Evolutionary conservation across 768 basidiomycete genomes (phyloP).

Genomic region (Xerocomus spinulosus): DNA sequence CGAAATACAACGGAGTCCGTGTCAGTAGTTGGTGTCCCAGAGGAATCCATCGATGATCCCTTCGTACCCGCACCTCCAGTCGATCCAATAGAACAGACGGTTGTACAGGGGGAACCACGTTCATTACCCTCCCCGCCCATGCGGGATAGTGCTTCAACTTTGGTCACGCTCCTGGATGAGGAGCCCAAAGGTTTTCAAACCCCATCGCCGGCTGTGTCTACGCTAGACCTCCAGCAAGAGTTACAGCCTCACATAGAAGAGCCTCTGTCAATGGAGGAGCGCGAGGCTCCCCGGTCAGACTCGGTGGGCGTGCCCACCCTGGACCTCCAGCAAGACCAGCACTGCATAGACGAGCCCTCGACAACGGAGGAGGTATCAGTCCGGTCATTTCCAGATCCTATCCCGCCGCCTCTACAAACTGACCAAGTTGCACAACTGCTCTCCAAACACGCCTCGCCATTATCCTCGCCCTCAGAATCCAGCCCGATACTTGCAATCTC

Average conservation of each 20-base stretch:
- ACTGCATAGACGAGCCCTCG: neutral
- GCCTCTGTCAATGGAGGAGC: neutral
- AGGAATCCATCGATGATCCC: conserved; percentile 11
- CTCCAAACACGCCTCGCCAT: neutral
- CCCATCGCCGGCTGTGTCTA: conserved; percentile 18
- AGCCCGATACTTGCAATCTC: neutral
- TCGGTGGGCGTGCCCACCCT: conserved; percentile 15
- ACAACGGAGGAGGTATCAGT: neutral
- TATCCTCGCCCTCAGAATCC: neutral
- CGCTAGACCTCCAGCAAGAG: conserved; percentile 12
- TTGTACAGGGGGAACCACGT: neutral
- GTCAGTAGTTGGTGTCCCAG: neutral
- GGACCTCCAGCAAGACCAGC: conserved; percentile 6
- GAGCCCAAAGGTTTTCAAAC: conserved; percentile 2
- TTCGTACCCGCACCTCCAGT: neutral
- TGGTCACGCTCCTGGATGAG: conserved; percentile 11
- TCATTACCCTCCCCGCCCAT: neutral
- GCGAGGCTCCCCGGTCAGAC: neutral
- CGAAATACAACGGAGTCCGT: conserved; percentile 2
- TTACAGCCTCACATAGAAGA: neutral
- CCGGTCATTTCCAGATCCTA: neutral
- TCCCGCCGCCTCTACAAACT: neutral
- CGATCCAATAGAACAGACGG: neutral
- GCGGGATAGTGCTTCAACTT: conserved; percentile 3
- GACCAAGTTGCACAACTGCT: neutral